Base-by-base conservation (phyloP, 768 basidiomycete species). In the Auricularia cornea region DNA sequence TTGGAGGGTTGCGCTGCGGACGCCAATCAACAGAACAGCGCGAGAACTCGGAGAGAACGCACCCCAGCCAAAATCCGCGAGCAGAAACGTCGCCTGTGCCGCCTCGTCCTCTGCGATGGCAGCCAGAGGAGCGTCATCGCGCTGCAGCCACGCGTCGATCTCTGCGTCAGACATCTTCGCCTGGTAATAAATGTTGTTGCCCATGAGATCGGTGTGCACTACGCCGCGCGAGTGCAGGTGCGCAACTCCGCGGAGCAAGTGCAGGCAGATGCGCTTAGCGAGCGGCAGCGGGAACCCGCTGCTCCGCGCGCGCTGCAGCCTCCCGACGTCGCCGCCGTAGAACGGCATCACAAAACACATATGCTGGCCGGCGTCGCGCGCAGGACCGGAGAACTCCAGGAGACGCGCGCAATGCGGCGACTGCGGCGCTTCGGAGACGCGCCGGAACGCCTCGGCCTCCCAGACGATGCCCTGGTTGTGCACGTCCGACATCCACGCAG, bases 301-400 rank as follows among this genome's bases (percentile, higher is more conserved):
- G n/a, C n/a, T n/a, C n/a, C n/a, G n/a, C n/a, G n/a, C n/a, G n/a
- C n/a, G n/a, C n/a, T n/a, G n/a, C n/a, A n/a, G n/a, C n/a, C 41
- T n/a, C 18, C 40, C 40, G 3, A 64, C 64, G 29, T 60, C 38
- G 0, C 73, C 74, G 2, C 72, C 76, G 3, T 73, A 72, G 41
- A 74, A 67, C 20, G 72, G 71, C 23, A 64, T 61, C 28, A 77
- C 75, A 23, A 65, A 23, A 26, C 65, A 65, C 3, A 64, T 18
- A 60, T 65, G 65, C 3, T 59, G 14, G 8, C 65, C 65, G 1
- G n/a, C 23, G n/a, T 29, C 63, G n/a, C 28, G 31, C 14, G 59
- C 63, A 29, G 48, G 3, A 23, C 23, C n/a, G 18, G 23, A 12
- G 35, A 64, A 64, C n/a, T 57, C 52, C 38, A 64, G 35, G 23